Base-by-base conservation (phyloP, 495 filamentous ascomycete genomes). In the Talaromyces wortmannii region DNA sequence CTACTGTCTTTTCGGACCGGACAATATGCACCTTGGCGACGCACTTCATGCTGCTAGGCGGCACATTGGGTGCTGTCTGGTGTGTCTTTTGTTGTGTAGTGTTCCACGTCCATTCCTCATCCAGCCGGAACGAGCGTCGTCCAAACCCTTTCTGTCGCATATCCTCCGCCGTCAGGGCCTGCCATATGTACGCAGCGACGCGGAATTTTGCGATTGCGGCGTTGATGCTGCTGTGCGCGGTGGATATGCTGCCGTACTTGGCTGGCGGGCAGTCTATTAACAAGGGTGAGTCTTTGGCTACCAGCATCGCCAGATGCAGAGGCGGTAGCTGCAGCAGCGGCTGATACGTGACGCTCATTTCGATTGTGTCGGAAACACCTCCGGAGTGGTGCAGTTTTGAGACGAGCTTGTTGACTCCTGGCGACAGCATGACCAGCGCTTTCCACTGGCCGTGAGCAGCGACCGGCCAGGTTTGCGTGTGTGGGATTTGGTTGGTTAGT, bases 121-220 rank as follows among this genome's bases (percentile, higher is more conserved):
- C 76, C 23, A 79, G 56, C 6, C 76, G 69, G 56, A 80, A 80
- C 16, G 74, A 73, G 23, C 76, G 74, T 40, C 77, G 67, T 12
- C 75, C 75, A 48, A 78, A 61, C 46, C 72, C 71, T 54, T 73
- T 69, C 17, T 61, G 54, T n/a, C 67, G 70, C 55, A 80, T 59
- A 48, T 80, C 75, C 50, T 78, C 74, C 12, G 74, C 76, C 3
- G 72, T 76, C 29, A 77, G 67, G 31, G 75, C 72, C 53, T 79
- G 77, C 67, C 73, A 74, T 71, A 78, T 77, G 63, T 77, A 75
- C 32, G 73, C 77, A 13, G 77, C 70, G 69, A 78, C 72, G 52
- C 76, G 69, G 50, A 80, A 65, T 57, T 80, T 79, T 51, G 71
- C 61, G 46, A 77, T 72, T 17, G 75, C 75, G 44, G 73, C 72